Conservation (phyloP, 2,329 filamentous ascomycete genomes). For the Epichloe gansuensis region DNA sequence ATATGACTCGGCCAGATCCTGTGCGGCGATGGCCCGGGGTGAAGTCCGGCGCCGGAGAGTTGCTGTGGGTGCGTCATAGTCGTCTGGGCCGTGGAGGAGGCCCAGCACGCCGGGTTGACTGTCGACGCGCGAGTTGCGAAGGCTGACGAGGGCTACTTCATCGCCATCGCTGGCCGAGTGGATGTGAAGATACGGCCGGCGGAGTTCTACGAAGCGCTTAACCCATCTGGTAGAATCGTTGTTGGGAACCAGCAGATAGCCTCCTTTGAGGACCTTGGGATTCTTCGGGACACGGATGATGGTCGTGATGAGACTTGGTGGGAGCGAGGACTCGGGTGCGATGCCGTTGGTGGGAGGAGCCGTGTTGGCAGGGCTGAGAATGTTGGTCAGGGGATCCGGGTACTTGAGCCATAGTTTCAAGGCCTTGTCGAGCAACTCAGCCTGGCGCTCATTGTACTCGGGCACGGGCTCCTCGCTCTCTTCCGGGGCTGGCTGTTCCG, state of each 20-base stretch:
- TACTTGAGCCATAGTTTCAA: constrained; percentile 54
- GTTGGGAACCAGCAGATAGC: constrained; percentile 77
- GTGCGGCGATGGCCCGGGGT: constrained; percentile 37
- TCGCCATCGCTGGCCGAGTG: constrained; percentile 79
- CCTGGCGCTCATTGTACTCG: constrained; percentile 36
- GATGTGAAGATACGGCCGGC: constrained; percentile 83
- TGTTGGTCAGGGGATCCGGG: constrained; percentile 41
- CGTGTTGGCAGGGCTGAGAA: constrained; percentile 49
- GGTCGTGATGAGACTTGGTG: constrained; percentile 59
- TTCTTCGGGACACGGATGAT: constrained; percentile 74
- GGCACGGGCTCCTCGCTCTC: neutral
- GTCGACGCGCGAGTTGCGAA: constrained; percentile 83
- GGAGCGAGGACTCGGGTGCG: constrained; percentile 31
- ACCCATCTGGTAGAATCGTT: constrained; percentile 76
- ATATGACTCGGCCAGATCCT: constrained; percentile 39
- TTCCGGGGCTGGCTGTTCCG: constrained; percentile 11
- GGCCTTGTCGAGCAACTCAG: constrained; percentile 39
- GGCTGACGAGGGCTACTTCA: constrained; percentile 77
- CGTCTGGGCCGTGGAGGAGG: constrained; percentile 47
- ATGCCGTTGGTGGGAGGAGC: constrained; percentile 56
- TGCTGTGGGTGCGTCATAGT: constrained; percentile 25
- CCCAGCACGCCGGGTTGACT: constrained; percentile 79
- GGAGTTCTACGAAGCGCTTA: constrained; percentile 83
- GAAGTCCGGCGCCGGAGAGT: constrained; percentile 21
- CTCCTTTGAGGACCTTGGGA: constrained; percentile 67